Base-by-base conservation (phyloP, 306 rosid species). In the Pterocarpus macrocarpus region DNA sequence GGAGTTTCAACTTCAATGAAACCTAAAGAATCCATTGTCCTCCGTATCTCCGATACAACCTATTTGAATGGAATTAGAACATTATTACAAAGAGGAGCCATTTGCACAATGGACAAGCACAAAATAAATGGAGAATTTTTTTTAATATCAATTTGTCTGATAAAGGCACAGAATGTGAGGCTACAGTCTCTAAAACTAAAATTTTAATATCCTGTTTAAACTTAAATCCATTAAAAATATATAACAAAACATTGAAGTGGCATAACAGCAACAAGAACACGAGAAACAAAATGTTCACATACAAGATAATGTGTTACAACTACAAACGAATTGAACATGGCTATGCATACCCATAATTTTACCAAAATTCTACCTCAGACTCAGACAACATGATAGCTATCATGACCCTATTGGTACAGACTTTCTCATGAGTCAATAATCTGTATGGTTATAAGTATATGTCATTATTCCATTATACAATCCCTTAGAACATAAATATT, bases 1-100 rank as follows among this genome's bases (percentile, higher is more conserved):
- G 99, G 99, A 85, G 97, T 95, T 88, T 95, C 99, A 80, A 95
- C 94, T 89, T 95, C 99, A 44, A 95, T 64, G 49, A 88, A 95
- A 49, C 97, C 97, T 67, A 88, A 77, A 75, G 99, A 91, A 79
- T 95, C 99, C 93, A 95, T 93, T 43, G 97, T 90, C 80, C 80
- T 86, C 44, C 98, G 93, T 81, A 95, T 88, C 86, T 91, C 94
- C 81, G 96, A 93, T 70, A 95, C 89, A 81, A 91, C 90, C 99
- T 95, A 73, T 58, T 79, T 49, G 76, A 89, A 65, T 2, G 68
- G 30, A 69, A 73, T 68, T 67, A 57, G 61, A 72, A 52, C 36
- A 44, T 61, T 52, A 43, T 50, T 77, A 61, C 12, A 38, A 52
- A 73, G 2, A 74, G n/a, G 50, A 50, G 43, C 13, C 14, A 76